phyloP scores from a whole-genome alignment of 768 basidiomycete species.

The Serpula lacrymans region DNA sequence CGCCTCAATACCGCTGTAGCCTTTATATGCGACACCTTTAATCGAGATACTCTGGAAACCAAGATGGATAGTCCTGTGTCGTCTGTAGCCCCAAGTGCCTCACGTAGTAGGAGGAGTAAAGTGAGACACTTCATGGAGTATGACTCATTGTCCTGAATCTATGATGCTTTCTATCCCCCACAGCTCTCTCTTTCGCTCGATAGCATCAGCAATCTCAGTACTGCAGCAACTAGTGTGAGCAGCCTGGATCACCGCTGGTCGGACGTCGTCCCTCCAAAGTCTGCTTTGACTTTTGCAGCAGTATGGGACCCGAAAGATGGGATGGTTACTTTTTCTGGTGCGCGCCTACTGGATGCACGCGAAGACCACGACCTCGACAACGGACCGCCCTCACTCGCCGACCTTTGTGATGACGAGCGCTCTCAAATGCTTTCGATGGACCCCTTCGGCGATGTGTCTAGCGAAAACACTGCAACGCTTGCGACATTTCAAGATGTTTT shows the following conservation, averaged over 20 bases:
- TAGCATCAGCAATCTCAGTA: conserved; percentile 5
- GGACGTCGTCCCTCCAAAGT: conserved; percentile 51
- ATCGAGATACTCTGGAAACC: too few species aligned
- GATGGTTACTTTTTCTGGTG: conserved; percentile 54
- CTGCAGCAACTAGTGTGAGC: conserved; percentile 6
- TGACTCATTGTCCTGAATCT: too few species aligned
- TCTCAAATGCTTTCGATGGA: conserved; percentile 13
- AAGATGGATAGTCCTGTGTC: too few species aligned
- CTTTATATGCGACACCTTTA: too few species aligned
- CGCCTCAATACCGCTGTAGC: too few species aligned
- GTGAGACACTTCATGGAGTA: too few species aligned
- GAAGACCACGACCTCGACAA: conserved; percentile 12
- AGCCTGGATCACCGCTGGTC: conserved; percentile 45
- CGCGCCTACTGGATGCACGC: conserved; percentile 36
- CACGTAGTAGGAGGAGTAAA: conserved; percentile 10
- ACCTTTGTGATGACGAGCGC: conserved; percentile 13
- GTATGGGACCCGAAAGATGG: conserved; percentile 58
- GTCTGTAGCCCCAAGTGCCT: background rate
- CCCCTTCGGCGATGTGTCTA: conserved; percentile 10
- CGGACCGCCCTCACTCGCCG: conserved; percentile 6
- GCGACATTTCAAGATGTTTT: conserved; percentile 26
- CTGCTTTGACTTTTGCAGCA: conserved; percentile 56
- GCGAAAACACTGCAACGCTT: conserved; percentile 21
- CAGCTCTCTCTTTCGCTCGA: conserved; percentile 25
- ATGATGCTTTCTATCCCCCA: too few species aligned